Base-by-base conservation (phyloP, 176 grass and related monocot species). In the sorghum (Sorghum bicolor) region DNA sequence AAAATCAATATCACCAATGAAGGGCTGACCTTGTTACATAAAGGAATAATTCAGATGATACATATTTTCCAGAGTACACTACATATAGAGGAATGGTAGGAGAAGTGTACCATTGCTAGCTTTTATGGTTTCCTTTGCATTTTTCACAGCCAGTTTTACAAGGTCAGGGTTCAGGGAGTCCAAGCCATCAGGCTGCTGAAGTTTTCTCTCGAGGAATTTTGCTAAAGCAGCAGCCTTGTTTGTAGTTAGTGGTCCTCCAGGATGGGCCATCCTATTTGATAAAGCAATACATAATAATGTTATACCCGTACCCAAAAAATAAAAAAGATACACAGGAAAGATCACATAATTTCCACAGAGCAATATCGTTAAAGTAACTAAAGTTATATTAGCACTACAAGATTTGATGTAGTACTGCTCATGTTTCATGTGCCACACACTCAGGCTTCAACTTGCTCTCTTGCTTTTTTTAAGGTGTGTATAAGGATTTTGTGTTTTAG, bases 221-320 rank as follows among this genome's bases (percentile, higher is more conserved):
- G 91, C 96, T 78, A 99, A 89, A 36, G 96, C 93, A n/a, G 93
- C 93, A 87, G 96, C 96, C 87, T 99, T 99, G 80, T 99, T 96
- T 75, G 96, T 99, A 52, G 89, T 96, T 74, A 99, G 70, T 47
- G 93, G 91, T 79, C 96, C 93, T 71, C 93, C 88, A 28, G 96
- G 93, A 88, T 99, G 93, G 76, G 96, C 89, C 83, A 91, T 87
- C 72, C 93, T 99, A 73, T 87, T 80, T 64, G 31, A 86, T 50
- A 87, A 68, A 83, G 19, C 19, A 80, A 75, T 68, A 26, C 2
- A 83, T 7, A 20, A 71, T 37, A 83, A 64, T 41, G 16, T 72
- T 32, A 71, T 65, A 31, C 24, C 16, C 2, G 43, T 19, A 77
- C 22, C 19, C 83, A 33, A 29, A 29, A 60, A 48, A n/a, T n/a